Evolutionary conservation across 257 asterid species (phyloP).

Genomic region (Gardenia jasminoides): DNA sequence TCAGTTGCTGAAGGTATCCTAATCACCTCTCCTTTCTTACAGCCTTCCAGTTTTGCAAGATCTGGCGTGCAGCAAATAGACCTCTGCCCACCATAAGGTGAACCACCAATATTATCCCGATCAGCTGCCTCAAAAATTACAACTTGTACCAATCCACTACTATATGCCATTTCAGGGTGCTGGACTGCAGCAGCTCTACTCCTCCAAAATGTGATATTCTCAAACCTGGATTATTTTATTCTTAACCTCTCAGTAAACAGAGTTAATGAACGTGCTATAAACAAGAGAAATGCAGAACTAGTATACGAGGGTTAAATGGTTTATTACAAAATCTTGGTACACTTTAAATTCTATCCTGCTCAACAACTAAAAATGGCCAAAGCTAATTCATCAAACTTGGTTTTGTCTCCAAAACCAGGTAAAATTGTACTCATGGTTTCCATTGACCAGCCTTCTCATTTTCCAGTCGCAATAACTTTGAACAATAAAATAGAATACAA

Average conservation of each 20-base stretch:
- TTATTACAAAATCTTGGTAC: not conserved
- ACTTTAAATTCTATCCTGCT: not conserved
- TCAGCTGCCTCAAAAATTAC: conserved; percentile 86
- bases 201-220: conserved; percentile 93
- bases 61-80: conserved; percentile 95
- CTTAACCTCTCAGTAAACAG: conserved; percentile 8
- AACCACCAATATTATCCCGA: conserved; percentile 93
- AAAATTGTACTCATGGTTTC: not conserved
- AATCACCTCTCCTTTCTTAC: conserved; percentile 89
- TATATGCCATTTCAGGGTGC: conserved; percentile 54
- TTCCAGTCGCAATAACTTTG: not conserved
- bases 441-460: too few relatives aligned
- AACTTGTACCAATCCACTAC: conserved; percentile 81
- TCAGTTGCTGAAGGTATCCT: conserved; percentile 60
- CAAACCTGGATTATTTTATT: conserved; percentile 56
- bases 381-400: not conserved
- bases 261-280: not conserved
- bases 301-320: not conserved
- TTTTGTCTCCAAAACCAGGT: not conserved
- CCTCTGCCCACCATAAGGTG: conserved; percentile 97
- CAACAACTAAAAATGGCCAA: not conserved
- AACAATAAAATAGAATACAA: not conserved
- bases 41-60: conserved; percentile 94
- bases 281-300: not conserved
- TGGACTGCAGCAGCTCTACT: conserved; percentile 60